These are phyloP conservation scores for Malus sieversii DNA, from an alignment of 306 rosid genomes.

Conservation along the genomic window DNA sequence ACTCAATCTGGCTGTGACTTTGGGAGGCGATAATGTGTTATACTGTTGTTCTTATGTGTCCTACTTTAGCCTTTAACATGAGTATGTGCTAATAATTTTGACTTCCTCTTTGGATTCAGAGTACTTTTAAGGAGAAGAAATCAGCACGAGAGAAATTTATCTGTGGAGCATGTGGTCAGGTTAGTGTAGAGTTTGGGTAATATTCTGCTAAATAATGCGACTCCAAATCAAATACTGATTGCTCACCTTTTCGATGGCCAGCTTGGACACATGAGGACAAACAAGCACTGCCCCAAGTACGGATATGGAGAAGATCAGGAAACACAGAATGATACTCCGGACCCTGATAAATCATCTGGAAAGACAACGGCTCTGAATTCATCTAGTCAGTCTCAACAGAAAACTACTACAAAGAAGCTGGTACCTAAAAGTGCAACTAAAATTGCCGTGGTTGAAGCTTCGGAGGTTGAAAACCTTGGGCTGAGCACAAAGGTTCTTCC, in stretches of 20 bases:
- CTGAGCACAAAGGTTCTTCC: conserved; percentile 48
- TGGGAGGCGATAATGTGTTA: background rate
- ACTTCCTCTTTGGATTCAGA: conserved; percentile 36
- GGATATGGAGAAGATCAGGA: conserved; percentile 87
- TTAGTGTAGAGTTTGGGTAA: conserved; percentile 9
- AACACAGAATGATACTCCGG: conserved; percentile 51
- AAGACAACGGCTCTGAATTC: conserved; percentile 52
- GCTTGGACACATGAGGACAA: conserved; percentile 98
- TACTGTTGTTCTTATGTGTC: background rate
- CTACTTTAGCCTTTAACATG: background rate
- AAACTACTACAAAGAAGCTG: conserved; percentile 54
- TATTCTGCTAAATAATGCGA: conserved; percentile 3
- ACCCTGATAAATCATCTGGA: conserved; percentile 52
- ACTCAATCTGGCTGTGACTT: background rate
- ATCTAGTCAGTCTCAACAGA: conserved; percentile 54
- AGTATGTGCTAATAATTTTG: background rate
- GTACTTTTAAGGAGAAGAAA: conserved; percentile 75
- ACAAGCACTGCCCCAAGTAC: conserved; percentile 95
- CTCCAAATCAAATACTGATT: conserved; percentile 10
- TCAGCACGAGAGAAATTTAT: conserved; percentile 79
- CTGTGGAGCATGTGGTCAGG: conserved; percentile 99
- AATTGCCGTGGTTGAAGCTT: conserved; percentile 46
- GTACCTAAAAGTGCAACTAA: conserved; percentile 51
- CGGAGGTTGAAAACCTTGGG: conserved; percentile 37
- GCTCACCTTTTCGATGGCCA: conserved; percentile 27